A percentile compares a stretch with the other conserved stretches of the same genome.
These are phyloP conservation scores for Jacaranda copaia DNA, from an alignment of 257 asterid genomes.

Conservation along the genomic window DNA sequence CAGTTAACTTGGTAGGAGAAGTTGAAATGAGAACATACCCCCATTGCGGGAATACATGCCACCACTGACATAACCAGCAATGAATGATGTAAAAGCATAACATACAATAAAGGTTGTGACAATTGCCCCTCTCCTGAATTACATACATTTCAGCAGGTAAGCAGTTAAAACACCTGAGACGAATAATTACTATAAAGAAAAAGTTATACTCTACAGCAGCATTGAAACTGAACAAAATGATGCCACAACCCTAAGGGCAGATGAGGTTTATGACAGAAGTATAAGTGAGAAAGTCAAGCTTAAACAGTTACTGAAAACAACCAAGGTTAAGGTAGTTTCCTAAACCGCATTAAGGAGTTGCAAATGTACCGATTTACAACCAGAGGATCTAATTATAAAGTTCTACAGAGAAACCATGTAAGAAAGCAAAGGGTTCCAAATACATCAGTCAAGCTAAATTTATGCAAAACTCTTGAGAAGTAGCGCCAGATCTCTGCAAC, in stretches of 20 bases:
- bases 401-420: not conserved
- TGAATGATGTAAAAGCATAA: constrained; percentile 86
- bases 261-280: not conserved
- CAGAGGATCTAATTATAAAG: not conserved
- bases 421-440: not conserved
- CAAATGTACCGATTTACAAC: not conserved
- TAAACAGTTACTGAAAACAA: not conserved
- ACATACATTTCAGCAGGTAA: constrained; percentile 32
- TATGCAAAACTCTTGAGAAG: not conserved
- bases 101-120: constrained; percentile 80
- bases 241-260: not conserved
- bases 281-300: not conserved
- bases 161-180: constrained; percentile 24
- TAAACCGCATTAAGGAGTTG: constrained; percentile 7
- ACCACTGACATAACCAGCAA: constrained; percentile 87
- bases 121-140: constrained; percentile 90
- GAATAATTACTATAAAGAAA: constrained; percentile 4
- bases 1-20: not conserved
- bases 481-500: not conserved
- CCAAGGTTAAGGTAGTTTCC: not conserved
- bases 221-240: not conserved
- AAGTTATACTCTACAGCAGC: not conserved
- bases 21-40: constrained; percentile 55
- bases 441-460: not conserved
- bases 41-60: constrained; percentile 88